Conservation (phyloP, 352 stramenopile species). For the Phytophthora megakarya region DNA sequence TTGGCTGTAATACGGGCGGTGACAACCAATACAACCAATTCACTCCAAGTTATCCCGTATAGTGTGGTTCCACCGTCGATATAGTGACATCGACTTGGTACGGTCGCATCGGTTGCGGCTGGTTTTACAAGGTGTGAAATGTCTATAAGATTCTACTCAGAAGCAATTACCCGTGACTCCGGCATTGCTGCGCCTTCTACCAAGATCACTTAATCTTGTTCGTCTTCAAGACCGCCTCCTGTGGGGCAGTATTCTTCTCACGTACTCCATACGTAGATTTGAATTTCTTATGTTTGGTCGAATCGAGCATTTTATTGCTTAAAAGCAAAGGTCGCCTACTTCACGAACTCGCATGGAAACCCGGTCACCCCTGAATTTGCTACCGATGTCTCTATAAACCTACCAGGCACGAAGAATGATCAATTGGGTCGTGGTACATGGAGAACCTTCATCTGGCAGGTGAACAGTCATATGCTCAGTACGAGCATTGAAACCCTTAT, state of each 20-base stretch:
- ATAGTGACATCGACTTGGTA: neutral
- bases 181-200: neutral
- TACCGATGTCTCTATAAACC: conserved; percentile 2
- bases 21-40: neutral
- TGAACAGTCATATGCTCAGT: conserved; percentile 19
- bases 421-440: conserved; percentile 25
- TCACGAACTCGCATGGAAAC: too few species aligned
- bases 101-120: neutral
- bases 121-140: neutral
- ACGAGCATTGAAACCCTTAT: neutral
- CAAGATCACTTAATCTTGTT: neutral
- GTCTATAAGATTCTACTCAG: neutral
- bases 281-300: neutral
- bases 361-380: too few species aligned
- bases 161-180: too few species aligned
- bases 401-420: conserved; percentile 32
- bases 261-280: neutral
- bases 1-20: neutral
- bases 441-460: conserved; percentile 20
- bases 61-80: neutral
- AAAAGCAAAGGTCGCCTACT: too few species aligned
- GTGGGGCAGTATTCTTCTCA: neutral
- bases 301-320: too few species aligned
- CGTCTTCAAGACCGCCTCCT: neutral
- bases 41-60: neutral